Evolutionary conservation across 106 monocot species (phyloP).

Genomic region (Ottelia alismoides): DNA sequence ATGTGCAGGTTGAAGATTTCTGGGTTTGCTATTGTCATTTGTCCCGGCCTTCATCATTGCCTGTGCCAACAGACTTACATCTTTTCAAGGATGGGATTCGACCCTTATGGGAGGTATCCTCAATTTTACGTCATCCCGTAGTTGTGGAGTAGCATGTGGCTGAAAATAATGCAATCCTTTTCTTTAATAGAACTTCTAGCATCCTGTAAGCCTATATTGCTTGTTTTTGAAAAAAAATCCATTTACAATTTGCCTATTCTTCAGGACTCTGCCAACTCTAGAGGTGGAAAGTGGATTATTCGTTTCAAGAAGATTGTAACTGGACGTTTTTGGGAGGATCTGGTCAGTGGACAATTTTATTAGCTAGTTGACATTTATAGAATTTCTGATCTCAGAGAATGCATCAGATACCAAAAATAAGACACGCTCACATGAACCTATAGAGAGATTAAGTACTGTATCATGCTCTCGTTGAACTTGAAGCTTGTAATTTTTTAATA

Average conservation of each 20-base stretch:
- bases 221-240: no score
- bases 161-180: no score
- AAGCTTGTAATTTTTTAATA: neutral
- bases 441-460: no score
- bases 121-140: neutral
- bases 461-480: no score
- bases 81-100: slow-evolving; percentile 95
- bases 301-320: slow-evolving; percentile 88
- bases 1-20: slow-evolving; percentile 76
- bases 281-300: slow-evolving; percentile 95
- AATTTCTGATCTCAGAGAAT: no score
- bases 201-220: no score
- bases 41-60: slow-evolving; percentile 60
- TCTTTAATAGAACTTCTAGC: no score
- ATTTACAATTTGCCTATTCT: no score
- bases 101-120: slow-evolving; percentile 87
- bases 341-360: slow-evolving; percentile 55
- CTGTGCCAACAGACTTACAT: slow-evolving; percentile 84
- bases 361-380: no score
- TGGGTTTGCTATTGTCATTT: slow-evolving; percentile 98
- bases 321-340: slow-evolving; percentile 95
- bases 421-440: no score
- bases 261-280: slow-evolving; percentile 59
- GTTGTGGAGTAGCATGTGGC: no score
- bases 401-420: no score